Conservation (phyloP, 1,284 basidiomycete species). For the Kwoniella shivajii region DNA sequence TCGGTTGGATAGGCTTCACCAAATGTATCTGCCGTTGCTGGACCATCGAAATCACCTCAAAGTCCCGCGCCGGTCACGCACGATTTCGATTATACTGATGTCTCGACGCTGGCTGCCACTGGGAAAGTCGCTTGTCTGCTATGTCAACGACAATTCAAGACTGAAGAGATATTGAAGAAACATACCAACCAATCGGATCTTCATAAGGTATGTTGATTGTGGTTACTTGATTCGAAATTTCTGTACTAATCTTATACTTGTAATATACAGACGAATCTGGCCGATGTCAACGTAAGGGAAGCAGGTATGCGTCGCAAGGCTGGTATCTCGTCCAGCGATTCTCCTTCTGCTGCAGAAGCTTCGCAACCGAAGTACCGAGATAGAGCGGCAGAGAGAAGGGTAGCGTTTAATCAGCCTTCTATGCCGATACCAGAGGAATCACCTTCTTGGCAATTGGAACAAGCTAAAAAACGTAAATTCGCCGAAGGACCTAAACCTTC, state of each 20-base stretch:
- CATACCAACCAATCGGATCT: conserved; percentile 88
- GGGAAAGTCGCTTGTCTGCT: conserved; percentile 76
- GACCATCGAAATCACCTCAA: conserved; percentile 8
- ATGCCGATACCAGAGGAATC: conserved; percentile 13
- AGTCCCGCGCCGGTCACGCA: conserved; percentile 45
- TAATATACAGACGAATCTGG: conserved; percentile 74
- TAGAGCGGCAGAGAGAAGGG: conserved; percentile 82
- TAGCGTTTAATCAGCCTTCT: conserved; percentile 83
- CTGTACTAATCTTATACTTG: conserved; percentile 15
- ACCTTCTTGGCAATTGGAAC: conserved; percentile 3
- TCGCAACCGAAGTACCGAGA: conserved; percentile 77
- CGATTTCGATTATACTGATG: conserved; percentile 78
- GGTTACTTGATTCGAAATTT: neutral
- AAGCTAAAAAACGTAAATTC: conserved; percentile 42
- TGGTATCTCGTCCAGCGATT: conserved; percentile 41
- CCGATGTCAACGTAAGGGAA: conserved; percentile 68
- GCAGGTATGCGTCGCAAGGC: conserved; percentile 71
- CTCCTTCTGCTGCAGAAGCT: conserved; percentile 11
- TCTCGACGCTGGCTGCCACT: conserved; percentile 33
- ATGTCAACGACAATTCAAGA: conserved; percentile 89
- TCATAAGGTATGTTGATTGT: conserved; percentile 73
- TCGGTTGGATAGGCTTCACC: neutral
- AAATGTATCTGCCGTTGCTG: conserved; percentile 9
- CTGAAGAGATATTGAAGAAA: conserved; percentile 74
- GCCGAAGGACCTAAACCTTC: conserved; percentile 67